phyloP scores from a whole-genome alignment of 2,329 filamentous ascomycete genomes.

The Hypocrella siamensis region DNA sequence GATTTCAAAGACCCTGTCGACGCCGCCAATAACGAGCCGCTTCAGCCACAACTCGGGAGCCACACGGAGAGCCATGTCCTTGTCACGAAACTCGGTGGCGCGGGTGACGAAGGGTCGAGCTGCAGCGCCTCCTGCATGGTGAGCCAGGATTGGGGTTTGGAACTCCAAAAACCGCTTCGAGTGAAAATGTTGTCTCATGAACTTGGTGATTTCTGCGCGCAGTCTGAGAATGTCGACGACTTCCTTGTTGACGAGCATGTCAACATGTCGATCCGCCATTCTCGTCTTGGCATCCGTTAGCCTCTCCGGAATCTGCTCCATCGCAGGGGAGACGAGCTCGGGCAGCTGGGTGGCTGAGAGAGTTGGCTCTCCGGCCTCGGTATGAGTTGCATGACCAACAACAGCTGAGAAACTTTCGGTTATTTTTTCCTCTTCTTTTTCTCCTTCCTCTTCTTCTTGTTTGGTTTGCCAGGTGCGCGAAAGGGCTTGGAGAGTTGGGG shows the following conservation, averaged over 20 bases:
- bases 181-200: slow-evolving; percentile 59
- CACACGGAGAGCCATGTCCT: slow-evolving; percentile 63
- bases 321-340: slow-evolving; percentile 55
- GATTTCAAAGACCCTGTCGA: slow-evolving; percentile 85
- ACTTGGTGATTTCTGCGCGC: slow-evolving; percentile 58
- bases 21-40: slow-evolving; percentile 72
- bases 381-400: slow-evolving; percentile 53
- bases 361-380: slow-evolving; percentile 59
- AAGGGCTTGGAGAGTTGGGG: slow-evolving; percentile 6
- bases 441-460: no score
- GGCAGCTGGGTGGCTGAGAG: slow-evolving; percentile 55
- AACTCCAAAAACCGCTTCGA: slow-evolving; percentile 68
- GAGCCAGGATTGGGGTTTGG: slow-evolving; percentile 74
- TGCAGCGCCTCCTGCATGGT: slow-evolving; percentile 70
- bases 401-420: slow-evolving; percentile 38
- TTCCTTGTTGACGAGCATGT: slow-evolving; percentile 62
- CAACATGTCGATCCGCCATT: slow-evolving; percentile 66
- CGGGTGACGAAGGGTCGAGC: slow-evolving; percentile 75
- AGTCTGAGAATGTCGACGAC: slow-evolving; percentile 56
- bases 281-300: slow-evolving; percentile 57
- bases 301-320: slow-evolving; percentile 62
- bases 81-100: slow-evolving; percentile 60
- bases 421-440: no score
- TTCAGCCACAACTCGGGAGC: slow-evolving; percentile 95
- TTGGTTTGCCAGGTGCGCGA: no score